phyloP scores from a whole-genome alignment of 306 rosid genomes.

The Cucurbita moschata region DNA sequence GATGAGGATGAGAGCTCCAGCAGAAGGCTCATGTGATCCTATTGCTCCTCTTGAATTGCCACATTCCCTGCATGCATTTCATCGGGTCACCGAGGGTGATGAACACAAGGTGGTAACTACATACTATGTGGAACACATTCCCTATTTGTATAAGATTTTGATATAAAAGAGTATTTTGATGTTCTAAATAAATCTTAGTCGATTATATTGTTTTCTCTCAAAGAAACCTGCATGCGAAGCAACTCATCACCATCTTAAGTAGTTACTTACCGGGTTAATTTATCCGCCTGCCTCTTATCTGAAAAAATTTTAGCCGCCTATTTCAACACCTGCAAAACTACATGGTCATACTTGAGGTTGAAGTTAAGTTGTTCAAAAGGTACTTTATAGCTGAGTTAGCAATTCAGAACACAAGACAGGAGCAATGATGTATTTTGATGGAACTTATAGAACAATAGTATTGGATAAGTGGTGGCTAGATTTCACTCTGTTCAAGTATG shows the following conservation, averaged over 20 bases:
- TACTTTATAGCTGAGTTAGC: neutral
- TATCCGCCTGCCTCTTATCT: neutral
- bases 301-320: neutral
- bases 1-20: slow-evolving; percentile 87
- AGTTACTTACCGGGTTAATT: neutral
- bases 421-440: neutral
- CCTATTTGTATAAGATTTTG: neutral
- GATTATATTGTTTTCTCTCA: neutral
- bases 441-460: neutral
- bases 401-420: neutral
- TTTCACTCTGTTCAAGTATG: neutral
- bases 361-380: neutral
- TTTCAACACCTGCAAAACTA: neutral
- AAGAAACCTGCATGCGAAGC: neutral
- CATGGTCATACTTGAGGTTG: neutral
- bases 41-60: slow-evolving; percentile 93
- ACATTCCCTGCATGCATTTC: slow-evolving; percentile 80
- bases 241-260: neutral
- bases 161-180: neutral
- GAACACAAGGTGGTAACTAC: slow-evolving; percentile 45
- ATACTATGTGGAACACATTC: neutral
- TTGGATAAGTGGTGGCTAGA: neutral
- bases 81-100: slow-evolving; percentile 54
- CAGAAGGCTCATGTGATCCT: slow-evolving; percentile 63
- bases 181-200: neutral